These are phyloP conservation scores for Epichloe baconii DNA, from an alignment of 2,329 filamentous ascomycete genomes.

Conservation along the genomic window DNA sequence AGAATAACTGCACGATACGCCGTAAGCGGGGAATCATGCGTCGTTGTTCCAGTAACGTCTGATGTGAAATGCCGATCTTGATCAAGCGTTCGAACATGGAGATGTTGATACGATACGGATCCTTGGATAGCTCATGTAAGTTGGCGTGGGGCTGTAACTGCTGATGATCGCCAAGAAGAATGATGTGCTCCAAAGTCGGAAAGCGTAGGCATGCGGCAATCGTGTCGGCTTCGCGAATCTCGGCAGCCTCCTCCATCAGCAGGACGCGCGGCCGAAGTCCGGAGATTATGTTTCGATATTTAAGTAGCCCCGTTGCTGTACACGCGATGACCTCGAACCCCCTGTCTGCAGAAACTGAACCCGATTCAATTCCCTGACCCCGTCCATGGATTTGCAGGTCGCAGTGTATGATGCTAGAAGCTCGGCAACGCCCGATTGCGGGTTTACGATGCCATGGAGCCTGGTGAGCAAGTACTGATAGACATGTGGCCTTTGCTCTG, in stretches of 20 bases:
- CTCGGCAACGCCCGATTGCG: slow-evolving; percentile 10
- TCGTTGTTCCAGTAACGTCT: slow-evolving; percentile 54
- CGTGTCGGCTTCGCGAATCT: slow-evolving; percentile 54
- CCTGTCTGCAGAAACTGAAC: slow-evolving; percentile 24
- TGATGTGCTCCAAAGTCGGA: slow-evolving; percentile 38
- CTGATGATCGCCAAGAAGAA: slow-evolving; percentile 64
- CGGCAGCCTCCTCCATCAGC: slow-evolving; percentile 69
- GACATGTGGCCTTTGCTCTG: not conserved
- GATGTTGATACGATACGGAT: slow-evolving; percentile 54
- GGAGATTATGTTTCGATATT: slow-evolving; percentile 60
- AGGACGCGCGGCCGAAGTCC: slow-evolving; percentile 53
- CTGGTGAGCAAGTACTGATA: slow-evolving; percentile 1
- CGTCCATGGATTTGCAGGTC: slow-evolving; percentile 38
- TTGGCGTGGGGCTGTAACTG: slow-evolving; percentile 62
- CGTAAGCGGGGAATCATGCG: slow-evolving; percentile 37
- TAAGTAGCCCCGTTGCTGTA: slow-evolving; percentile 70
- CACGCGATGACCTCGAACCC: slow-evolving; percentile 43
- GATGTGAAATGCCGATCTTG: slow-evolving; percentile 48
- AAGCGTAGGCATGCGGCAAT: slow-evolving; percentile 31
- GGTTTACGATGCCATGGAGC: not conserved
- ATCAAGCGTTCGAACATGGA: slow-evolving; percentile 74
- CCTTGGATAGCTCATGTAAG: slow-evolving; percentile 40
- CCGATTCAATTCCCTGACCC: slow-evolving; percentile 46
- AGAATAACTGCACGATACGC: slow-evolving; percentile 33
- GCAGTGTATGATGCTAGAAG: slow-evolving; percentile 36